A percentile compares a stretch with the other conserved stretches of the same genome.
phyloP scores from a whole-genome alignment of 2,329 filamentous ascomycete species.

The Phyllosticta capitalensis region DNA sequence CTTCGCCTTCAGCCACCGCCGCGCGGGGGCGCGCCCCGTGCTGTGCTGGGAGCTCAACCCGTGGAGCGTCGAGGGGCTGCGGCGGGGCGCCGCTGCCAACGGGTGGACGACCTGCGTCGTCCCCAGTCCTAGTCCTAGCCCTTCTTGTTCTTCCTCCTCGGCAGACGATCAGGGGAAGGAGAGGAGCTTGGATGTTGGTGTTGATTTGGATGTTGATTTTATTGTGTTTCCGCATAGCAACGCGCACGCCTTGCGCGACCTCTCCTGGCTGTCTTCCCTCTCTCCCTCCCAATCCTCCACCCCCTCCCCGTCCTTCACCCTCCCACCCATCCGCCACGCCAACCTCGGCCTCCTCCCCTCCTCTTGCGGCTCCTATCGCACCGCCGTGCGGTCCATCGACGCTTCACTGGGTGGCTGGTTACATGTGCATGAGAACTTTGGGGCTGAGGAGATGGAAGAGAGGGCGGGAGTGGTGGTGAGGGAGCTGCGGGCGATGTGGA shows the following conservation, averaged over 20 bases:
- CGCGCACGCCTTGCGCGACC: conserved; percentile 21
- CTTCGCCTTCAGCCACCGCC: conserved; percentile 77
- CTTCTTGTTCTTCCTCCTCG: no score
- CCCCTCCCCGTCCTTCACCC: conserved; percentile 14
- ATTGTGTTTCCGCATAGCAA: conserved; percentile 35
- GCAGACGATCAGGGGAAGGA: not conserved
- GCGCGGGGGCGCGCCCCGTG: conserved; percentile 57
- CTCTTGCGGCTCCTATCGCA: conserved; percentile 40
- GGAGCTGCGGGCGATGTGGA: conserved; percentile 26
- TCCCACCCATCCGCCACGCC: conserved; percentile 43
- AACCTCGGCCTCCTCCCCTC: conserved; percentile 50
- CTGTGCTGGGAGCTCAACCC: conserved; percentile 81
- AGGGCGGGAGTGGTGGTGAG: conserved; percentile 28
- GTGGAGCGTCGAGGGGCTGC: conserved; percentile 39
- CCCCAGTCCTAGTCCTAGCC: no score
- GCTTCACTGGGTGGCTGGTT: conserved; percentile 42
- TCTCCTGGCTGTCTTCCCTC: conserved; percentile 15
- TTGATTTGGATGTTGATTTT: conserved; percentile 16
- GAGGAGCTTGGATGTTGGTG: not conserved
- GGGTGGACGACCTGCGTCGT: conserved; percentile 22
- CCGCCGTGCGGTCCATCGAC: conserved; percentile 41
- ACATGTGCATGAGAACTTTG: conserved; percentile 53
- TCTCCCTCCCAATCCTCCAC: no score
- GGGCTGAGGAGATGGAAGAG: conserved; percentile 19
- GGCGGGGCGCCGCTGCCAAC: conserved; percentile 32